These are phyloP conservation scores for Boletus sp. DNA, from an alignment of 768 basidiomycete species.

Conservation along the genomic window DNA sequence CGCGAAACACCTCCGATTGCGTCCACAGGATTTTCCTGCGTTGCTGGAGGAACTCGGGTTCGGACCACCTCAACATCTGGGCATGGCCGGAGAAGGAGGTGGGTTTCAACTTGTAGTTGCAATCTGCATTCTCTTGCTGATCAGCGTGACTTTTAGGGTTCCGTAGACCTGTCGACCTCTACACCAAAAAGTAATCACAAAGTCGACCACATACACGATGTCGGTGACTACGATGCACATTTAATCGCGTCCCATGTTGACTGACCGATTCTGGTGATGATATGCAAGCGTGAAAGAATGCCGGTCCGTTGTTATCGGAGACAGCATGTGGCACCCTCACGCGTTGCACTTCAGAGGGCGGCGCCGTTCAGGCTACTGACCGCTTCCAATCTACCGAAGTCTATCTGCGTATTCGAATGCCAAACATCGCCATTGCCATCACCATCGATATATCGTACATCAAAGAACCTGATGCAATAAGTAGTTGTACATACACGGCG, in stretches of 20 bases:
- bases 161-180: slow-evolving; percentile 53
- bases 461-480: too few relatives aligned
- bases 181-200: slow-evolving; percentile 38
- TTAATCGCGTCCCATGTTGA: not conserved
- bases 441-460: too few relatives aligned
- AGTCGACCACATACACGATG: not conserved
- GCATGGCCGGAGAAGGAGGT: slow-evolving; percentile 66
- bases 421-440: too few relatives aligned
- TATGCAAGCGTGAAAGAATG: not conserved
- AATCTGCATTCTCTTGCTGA: not conserved
- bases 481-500: slow-evolving; percentile 30
- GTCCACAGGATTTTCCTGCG: slow-evolving; percentile 59
- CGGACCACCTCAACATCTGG: slow-evolving; percentile 42
- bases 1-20: slow-evolving; percentile 50
- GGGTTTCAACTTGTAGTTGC: slow-evolving; percentile 11
- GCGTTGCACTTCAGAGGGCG: not conserved
- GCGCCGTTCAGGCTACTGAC: too few relatives aligned
- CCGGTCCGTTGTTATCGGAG: not conserved
- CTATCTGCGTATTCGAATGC: too few relatives aligned
- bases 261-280: not conserved
- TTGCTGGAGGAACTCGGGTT: slow-evolving; percentile 66
- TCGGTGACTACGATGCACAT: not conserved
- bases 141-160: slow-evolving; percentile 11
- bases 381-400: too few relatives aligned
- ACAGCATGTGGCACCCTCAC: too few relatives aligned